Base-by-base conservation (phyloP, 202 grass and related monocot species). In the Dendrocalamus latiflorus region DNA sequence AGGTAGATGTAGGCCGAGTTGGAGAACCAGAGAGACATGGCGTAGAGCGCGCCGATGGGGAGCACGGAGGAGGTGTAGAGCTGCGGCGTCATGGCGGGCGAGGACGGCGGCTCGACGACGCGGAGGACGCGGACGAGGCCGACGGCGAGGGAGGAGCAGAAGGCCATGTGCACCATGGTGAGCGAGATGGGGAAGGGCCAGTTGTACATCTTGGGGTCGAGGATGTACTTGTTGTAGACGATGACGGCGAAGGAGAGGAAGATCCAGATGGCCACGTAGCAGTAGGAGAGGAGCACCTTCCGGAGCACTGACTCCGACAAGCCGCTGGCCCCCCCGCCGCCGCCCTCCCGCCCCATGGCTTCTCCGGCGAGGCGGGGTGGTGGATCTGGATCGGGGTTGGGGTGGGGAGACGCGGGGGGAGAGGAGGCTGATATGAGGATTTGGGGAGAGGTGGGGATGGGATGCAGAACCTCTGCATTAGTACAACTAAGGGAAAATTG, bases 1-100 rank as follows among this genome's bases (percentile, higher is more conserved):
- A 99, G 96, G 87, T 99, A 99, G 86, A 99, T 99, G 86, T 99
- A 99, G 0, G 96, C 96, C 9, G 96, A 99, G 89, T 99, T 99
- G 63, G 96, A 95, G 87, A 99, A 99, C 96, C 96, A 96, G 77
- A 99, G 91, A 21, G 96, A 99, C 73, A 99, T 80, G 17, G 96
- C 84, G 93, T 99, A 99, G 71, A 99, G 93, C 25, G 93, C 96
- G 18, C 96, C 96, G 85, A 99, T 99, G 69, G 96, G 96, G 4
- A 99, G n/a, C 42, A 99, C 93, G 30, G 96, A 96, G 34, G 89
- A 85, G 21, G 82, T 56, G 83, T 99, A 99, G 21, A 99, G 75
- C 38, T 86, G 83, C 0, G 87, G 81, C 7, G 89, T 76, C 96
- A 99, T 99, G 83, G 96, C 20, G 1, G 96, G 96, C 0, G 96